phyloP scores from a whole-genome alignment of 306 rosid genomes.

The Casuarina glauca region DNA sequence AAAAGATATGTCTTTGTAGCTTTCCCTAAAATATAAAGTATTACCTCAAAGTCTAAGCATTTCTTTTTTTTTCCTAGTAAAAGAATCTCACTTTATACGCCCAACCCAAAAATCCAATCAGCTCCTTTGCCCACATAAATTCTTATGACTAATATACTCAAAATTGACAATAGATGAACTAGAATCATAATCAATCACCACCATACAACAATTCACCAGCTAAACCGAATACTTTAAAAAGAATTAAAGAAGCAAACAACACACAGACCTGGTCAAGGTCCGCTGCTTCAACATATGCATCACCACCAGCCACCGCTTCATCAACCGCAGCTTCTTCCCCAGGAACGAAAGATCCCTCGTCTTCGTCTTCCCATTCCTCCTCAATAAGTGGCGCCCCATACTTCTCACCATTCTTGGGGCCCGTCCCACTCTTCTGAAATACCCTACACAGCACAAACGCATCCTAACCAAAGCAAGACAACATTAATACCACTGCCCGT shows the following conservation, averaged over 20 bases:
- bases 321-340: conserved; percentile 26
- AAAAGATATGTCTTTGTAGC: background rate
- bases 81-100: background rate
- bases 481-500: conserved; percentile 29
- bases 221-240: background rate
- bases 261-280: conserved; percentile 63
- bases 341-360: conserved; percentile 29
- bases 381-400: conserved; percentile 92
- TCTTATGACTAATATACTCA: background rate
- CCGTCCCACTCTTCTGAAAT: conserved; percentile 92
- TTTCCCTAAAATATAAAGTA: background rate
- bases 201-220: background rate
- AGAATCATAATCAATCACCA: background rate
- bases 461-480: conserved; percentile 53
- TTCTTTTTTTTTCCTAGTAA: background rate
- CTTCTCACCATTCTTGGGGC: conserved; percentile 92
- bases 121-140: background rate
- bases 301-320: conserved; percentile 17
- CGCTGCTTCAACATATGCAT: conserved; percentile 33
- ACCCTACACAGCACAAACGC: conserved; percentile 86
- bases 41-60: background rate
- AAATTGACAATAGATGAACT: background rate
- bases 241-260: background rate
- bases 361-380: conserved; percentile 82
- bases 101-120: background rate